A percentile compares a stretch with the other conserved stretches of the same genome.
Evolutionary conservation across 345 rosid genomes (phyloP).

Genomic region (Eucalyptus pauciflora): DNA sequence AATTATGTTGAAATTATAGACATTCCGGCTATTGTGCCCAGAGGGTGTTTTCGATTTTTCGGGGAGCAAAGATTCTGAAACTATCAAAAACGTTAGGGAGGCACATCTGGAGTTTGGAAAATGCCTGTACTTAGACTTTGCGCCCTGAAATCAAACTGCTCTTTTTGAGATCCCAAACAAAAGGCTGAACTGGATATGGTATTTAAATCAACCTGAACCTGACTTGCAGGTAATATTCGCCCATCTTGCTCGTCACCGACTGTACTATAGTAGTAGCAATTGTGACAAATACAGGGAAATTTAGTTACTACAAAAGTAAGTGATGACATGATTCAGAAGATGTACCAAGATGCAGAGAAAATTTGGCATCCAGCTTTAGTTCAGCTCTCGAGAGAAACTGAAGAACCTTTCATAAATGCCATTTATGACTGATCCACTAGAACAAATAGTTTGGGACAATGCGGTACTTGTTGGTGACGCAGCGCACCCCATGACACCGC

Average conservation of each 20-base stretch:
- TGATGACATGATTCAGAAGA: slow-evolving; percentile 30
- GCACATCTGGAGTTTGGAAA: slow-evolving; percentile 51
- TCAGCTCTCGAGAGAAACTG: slow-evolving; percentile 42
- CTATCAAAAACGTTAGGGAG: slow-evolving; percentile 17
- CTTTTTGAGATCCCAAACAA: slow-evolving; percentile 43
- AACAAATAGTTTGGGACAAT: slow-evolving; percentile 27
- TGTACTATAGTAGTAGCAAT: not conserved
- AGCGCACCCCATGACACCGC: slow-evolving; percentile 73
- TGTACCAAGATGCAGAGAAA: slow-evolving; percentile 51
- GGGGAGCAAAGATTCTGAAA: slow-evolving; percentile 33
- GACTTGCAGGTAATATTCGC: slow-evolving; percentile 27
- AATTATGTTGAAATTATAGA: too few relatives aligned
- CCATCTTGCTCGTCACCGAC: not conserved
- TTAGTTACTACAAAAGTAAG: slow-evolving; percentile 52
- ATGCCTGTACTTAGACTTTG: slow-evolving; percentile 49
- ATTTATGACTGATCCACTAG: slow-evolving; percentile 63
- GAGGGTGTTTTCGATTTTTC: slow-evolving; percentile 67
- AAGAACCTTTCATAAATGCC: slow-evolving; percentile 56
- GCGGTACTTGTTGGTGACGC: slow-evolving; percentile 60
- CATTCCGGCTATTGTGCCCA: not conserved
- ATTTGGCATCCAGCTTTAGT: slow-evolving; percentile 51
- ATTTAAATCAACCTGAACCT: slow-evolving; percentile 60
- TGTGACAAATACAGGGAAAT: slow-evolving; percentile 19
- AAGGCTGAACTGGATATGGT: slow-evolving; percentile 72
- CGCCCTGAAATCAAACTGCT: slow-evolving; percentile 23